phyloP scores from a whole-genome alignment of 768 basidiomycete genomes.

The Russula compacta region DNA sequence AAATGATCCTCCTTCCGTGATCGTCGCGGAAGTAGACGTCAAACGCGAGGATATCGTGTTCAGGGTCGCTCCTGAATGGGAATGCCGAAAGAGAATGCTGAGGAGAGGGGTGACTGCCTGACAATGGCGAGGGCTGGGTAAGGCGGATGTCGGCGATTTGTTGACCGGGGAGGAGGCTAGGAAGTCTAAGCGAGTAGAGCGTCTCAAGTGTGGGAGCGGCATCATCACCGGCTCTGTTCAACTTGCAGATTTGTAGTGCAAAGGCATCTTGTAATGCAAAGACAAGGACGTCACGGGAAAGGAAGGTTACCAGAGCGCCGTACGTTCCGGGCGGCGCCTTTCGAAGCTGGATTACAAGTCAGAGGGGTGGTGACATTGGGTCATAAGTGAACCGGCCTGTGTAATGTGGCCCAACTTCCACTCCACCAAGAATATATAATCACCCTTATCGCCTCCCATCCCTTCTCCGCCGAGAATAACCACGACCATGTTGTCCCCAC shows the following conservation, averaged over 20 bases:
- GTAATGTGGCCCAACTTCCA: slow-evolving; percentile 9
- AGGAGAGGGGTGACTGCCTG: not conserved
- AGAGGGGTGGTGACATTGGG: not conserved
- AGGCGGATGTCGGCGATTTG: not conserved
- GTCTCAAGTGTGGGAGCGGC: not conserved
- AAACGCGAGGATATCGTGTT: slow-evolving; percentile 7
- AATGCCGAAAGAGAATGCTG: not conserved
- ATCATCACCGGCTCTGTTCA: not conserved
- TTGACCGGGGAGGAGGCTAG: not conserved
- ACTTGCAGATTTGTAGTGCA: not conserved
- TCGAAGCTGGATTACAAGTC: not conserved
- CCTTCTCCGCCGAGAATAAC: not conserved
- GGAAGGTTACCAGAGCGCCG: not conserved
- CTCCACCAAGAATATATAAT: slow-evolving; percentile 2
- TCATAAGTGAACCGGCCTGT: not conserved
- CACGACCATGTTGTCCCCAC: slow-evolving; percentile 9
- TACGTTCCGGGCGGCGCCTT: not conserved
- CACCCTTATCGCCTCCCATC: not conserved
- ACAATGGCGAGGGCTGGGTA: slow-evolving; percentile 2
- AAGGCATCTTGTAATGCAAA: not conserved
- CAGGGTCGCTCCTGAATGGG: slow-evolving; percentile 10
- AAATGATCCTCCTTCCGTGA: slow-evolving; percentile 6
- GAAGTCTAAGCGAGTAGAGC: not conserved
- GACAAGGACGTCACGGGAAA: not conserved
- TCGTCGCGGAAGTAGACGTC: not conserved